phyloP scores from a whole-genome alignment of 1,284 basidiomycete species.

The Bondarzewia mesenterica region DNA sequence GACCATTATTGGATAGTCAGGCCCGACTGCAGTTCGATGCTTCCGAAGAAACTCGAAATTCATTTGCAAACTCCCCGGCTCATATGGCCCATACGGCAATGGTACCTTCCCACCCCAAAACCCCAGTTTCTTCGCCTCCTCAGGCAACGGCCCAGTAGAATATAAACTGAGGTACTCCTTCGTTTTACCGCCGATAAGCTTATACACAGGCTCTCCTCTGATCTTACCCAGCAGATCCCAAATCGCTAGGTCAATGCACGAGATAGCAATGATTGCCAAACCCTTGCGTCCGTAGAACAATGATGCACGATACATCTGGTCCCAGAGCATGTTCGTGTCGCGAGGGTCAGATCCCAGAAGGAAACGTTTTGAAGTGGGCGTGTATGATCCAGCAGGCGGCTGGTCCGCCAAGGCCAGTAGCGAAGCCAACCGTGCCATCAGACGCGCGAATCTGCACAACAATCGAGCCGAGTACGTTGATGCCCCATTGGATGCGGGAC shows the following conservation, averaged over 20 bases:
- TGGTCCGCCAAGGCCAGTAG: not conserved
- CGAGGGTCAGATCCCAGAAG: not conserved
- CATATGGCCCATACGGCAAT: not conserved
- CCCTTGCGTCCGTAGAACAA: not conserved
- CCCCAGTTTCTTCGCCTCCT: not conserved
- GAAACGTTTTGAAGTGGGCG: not conserved
- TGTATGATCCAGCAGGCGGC: not conserved
- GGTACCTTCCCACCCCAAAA: not conserved
- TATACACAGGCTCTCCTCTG: not conserved
- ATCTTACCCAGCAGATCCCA: not conserved
- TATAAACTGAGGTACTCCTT: not conserved
- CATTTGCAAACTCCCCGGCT: not conserved
- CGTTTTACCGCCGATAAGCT: not conserved
- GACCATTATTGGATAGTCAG: not conserved
- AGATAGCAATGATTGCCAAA: not conserved
- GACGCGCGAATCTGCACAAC: not conserved
- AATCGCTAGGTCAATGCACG: not conserved
- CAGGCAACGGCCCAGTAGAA: not conserved
- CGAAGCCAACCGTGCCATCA: not conserved
- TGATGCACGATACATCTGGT: not conserved
- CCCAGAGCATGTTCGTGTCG: not conserved
- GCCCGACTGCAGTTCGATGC: not conserved
- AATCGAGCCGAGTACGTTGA: not conserved
- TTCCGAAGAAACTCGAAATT: not conserved
- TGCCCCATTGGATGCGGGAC: not conserved